Evolutionary conservation across 768 basidiomycete genomes (phyloP), one percentile per base, ranked within the genome.

Genomic region (Leccinum longicurvipes): DNA sequence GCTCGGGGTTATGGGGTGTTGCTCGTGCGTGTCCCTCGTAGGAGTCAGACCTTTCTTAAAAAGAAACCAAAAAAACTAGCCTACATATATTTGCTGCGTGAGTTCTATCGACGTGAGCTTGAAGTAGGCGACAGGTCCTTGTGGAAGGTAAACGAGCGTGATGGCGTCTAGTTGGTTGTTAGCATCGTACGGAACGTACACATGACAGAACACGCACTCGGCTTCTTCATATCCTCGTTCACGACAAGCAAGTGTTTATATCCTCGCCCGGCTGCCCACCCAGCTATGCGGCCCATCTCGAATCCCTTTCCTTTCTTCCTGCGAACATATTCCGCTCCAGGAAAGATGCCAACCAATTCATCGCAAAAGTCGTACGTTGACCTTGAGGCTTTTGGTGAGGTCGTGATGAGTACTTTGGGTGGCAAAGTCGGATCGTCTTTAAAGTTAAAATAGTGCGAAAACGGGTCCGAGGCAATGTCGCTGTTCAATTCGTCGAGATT

Each of bases 61-160:
- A n/a, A 21, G 14, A 9, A 14, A 36, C n/a, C 28, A 29, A 29
- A 9, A 27, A 47, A 50, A 14, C 44, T 6, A 21, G 73, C 87
- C 14, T 61, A 93, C 93, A 67, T 84, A 90, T 42, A 98, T 96
- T 61, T 92, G 79, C 70, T 87, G 83, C 11, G 93, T 89, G 19
- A 94, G 79, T 64, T 92, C 84, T 36, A 98, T 78, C 6, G 93
- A 95, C 0, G 91, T 87, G 41, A 99, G 79, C 69, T 91, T 96
- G 79, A 98, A 98, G 70, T 95, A 95, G 0, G 95, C 95, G 2
- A 92, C 91, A 0, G 97, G 97, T 12, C 97, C 97, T 50, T 84
- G 77, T 0, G 97, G 97, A 12, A 99, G 83, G 67, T 96, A 84
- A 44, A 93, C 83, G 51, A 98, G 73, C 0, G 96, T 98, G 59